Evolutionary conservation across 139 green algal genomes (phyloP).

Genomic region (Volvox africanus): DNA sequence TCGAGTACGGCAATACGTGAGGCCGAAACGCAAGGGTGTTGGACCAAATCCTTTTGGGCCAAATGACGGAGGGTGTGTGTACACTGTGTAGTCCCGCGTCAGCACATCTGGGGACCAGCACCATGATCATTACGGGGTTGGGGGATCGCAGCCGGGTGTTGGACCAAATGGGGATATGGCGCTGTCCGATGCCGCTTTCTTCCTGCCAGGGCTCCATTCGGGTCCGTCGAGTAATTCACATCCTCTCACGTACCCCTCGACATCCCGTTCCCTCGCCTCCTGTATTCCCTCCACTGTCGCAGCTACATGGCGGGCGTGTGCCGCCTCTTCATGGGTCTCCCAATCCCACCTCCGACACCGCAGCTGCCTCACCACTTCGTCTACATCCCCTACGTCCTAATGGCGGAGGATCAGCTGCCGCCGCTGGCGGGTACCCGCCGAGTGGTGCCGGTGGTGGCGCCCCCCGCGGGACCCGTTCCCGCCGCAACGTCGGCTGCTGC

Average conservation of each 20-base stretch:
- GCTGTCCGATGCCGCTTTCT: no score
- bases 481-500: not conserved
- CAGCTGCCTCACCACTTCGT: conserved; percentile 25
- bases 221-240: no score
- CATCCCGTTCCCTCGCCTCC: not conserved
- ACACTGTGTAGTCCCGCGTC: no score
- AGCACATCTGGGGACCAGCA: no score
- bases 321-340: conserved; percentile 32
- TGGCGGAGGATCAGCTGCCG: not conserved
- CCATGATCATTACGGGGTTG: no score
- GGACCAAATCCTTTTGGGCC: no score
- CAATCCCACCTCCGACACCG: conserved; percentile 15
- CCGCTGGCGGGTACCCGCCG: conserved; percentile 13
- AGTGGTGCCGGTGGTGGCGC: not conserved
- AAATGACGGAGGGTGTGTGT: no score
- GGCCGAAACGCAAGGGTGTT: not conserved
- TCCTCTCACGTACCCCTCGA: not conserved
- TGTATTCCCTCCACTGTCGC: not conserved
- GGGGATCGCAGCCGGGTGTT: no score
- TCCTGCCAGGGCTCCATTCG: no score
- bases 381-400: not conserved
- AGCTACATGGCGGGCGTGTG: conserved; percentile 42
- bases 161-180: no score
- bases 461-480: not conserved
- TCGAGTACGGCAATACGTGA: conserved; percentile 33